phyloP scores from a whole-genome alignment of 2,329 filamentous ascomycete species.

The Calonectria pauciramosa region DNA sequence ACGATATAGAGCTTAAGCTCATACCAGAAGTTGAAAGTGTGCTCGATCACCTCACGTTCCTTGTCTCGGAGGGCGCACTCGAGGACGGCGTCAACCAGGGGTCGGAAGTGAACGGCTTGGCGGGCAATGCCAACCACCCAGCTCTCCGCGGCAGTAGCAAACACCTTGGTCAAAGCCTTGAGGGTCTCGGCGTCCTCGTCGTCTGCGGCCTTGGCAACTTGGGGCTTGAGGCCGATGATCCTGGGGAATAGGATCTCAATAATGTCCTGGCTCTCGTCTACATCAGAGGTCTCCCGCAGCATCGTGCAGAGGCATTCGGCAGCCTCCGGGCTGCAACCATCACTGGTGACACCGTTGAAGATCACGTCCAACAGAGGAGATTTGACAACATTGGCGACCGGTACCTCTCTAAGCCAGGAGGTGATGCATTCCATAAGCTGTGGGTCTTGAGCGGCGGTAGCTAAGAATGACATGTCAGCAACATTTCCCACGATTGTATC shows the following conservation, averaged over 20 bases:
- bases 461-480: conserved; percentile 58
- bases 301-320: conserved; percentile 94
- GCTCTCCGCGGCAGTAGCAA: conserved; percentile 92
- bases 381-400: conserved; percentile 83
- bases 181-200: conserved; percentile 88
- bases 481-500: not conserved
- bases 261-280: conserved; percentile 87
- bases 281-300: conserved; percentile 91
- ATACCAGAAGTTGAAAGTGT: conserved; percentile 98
- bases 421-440: conserved; percentile 95
- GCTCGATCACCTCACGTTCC: conserved; percentile 90
- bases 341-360: conserved; percentile 81
- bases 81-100: conserved; percentile 89
- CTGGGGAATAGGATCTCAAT: conserved; percentile 88
- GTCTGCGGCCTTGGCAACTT: conserved; percentile 80
- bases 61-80: conserved; percentile 90
- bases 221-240: conserved; percentile 81
- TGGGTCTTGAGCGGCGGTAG: conserved; percentile 84
- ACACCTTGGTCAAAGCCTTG: conserved; percentile 90
- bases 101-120: conserved; percentile 83
- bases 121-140: conserved; percentile 95
- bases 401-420: conserved; percentile 95
- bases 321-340: conserved; percentile 86
- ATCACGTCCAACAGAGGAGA: conserved; percentile 88
- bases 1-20: conserved; percentile 97